Percentiles rank a stretch among this genome's conserved stretches.
phyloP scores from a whole-genome alignment of 2,329 filamentous ascomycete genomes.

The Grosmannia huntii region DNA sequence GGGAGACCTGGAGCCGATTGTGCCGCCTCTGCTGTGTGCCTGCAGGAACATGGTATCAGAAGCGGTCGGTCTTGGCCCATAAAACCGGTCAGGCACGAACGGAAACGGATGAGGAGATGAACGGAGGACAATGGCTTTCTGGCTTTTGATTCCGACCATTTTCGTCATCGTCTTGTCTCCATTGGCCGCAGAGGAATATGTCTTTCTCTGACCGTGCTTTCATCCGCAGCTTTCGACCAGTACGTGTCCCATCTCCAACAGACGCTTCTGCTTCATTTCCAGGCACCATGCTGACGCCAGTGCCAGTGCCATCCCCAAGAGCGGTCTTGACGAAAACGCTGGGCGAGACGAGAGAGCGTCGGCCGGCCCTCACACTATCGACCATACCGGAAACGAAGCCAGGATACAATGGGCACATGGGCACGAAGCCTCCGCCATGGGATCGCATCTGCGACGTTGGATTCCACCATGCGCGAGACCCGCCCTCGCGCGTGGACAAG shows the following conservation, averaged over 20 bases:
- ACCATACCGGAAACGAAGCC: background rate
- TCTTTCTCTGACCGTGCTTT: background rate
- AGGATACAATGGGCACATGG: background rate
- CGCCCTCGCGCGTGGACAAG: background rate
- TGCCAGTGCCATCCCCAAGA: background rate
- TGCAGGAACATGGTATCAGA: background rate
- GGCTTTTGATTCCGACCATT: no score
- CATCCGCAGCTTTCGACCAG: background rate
- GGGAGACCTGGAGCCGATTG: background rate
- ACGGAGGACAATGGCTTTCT: background rate
- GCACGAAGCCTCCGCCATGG: slow-evolving; percentile 5
- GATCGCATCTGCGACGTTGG: slow-evolving; percentile 6
- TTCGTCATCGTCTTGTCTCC: no score
- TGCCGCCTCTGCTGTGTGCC: background rate
- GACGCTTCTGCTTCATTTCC: background rate
- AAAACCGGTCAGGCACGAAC: background rate
- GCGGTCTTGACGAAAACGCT: background rate
- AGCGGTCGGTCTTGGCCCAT: background rate
- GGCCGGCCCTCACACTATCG: background rate
- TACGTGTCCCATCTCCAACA: background rate
- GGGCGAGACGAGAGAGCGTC: background rate
- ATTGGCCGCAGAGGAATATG: no score
- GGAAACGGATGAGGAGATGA: background rate
- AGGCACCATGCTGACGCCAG: background rate
- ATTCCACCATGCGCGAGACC: background rate